phyloP scores from a whole-genome alignment of 306 rosid genomes.

The Ochetophila trinervis region DNA sequence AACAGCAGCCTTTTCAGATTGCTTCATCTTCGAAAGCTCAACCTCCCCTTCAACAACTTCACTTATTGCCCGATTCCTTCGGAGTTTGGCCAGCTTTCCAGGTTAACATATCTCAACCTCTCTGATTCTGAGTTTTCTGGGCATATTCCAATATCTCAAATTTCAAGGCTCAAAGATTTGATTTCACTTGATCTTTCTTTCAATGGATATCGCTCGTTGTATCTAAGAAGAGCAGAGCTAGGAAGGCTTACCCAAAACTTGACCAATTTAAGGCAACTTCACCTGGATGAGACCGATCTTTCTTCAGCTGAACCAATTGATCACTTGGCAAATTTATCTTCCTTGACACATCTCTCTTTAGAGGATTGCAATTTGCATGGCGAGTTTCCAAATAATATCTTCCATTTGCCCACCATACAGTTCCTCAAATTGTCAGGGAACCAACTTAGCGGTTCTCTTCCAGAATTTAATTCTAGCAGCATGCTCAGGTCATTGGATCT shows the following conservation, averaged over 20 bases:
- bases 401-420: background rate
- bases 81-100: background rate
- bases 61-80: background rate
- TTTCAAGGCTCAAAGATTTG: background rate
- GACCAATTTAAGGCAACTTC: background rate
- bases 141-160: background rate
- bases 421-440: background rate
- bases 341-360: conserved; percentile 1
- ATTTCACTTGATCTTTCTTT: conserved; percentile 2
- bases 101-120: conserved; percentile 10
- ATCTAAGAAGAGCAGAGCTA: background rate
- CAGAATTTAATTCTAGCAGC: background rate
- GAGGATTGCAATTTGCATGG: background rate
- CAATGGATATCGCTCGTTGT: background rate
- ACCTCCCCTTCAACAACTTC: conserved; percentile 10
- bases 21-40: background rate
- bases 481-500: background rate
- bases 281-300: background rate
- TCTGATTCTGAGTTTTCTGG: background rate
- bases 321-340: background rate
- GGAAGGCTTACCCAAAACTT: background rate
- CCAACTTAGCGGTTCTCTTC: background rate
- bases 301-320: background rate
- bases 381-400: background rate
- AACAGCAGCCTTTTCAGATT: conserved; percentile 8